Conservation (phyloP, 139 green algal genomes). For the Volvox reticuliferus region DNA sequence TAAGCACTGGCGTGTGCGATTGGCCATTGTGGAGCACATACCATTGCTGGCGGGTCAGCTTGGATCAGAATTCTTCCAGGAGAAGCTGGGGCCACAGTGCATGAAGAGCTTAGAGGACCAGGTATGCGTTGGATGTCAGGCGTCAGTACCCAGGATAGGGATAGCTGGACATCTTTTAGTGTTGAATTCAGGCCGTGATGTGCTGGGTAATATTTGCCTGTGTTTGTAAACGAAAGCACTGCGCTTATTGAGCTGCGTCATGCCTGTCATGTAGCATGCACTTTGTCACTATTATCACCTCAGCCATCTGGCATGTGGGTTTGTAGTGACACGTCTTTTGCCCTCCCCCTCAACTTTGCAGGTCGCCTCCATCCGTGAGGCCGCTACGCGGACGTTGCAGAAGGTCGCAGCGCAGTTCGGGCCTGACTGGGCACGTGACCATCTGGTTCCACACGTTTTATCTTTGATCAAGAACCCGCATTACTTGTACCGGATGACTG, state of each 20-base stretch:
- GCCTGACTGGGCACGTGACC: constrained; percentile 89
- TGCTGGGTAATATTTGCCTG: not conserved
- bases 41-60: constrained; percentile 96
- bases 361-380: constrained; percentile 91
- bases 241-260: too few relatives aligned
- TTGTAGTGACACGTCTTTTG: too few relatives aligned
- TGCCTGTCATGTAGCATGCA: too few relatives aligned
- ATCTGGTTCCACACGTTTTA: constrained; percentile 91
- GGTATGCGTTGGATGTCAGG: constrained; percentile 49
- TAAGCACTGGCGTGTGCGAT: constrained; percentile 97
- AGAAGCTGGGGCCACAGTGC: constrained; percentile 95
- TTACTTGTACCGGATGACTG: constrained; percentile 98
- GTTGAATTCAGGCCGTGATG: not conserved
- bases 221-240: not conserved
- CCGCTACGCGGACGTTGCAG: constrained; percentile 89
- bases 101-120: constrained; percentile 96
- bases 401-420: constrained; percentile 95
- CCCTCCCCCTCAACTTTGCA: constrained; percentile 34
- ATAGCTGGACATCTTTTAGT: not conserved
- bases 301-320: too few relatives aligned
- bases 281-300: too few relatives aligned
- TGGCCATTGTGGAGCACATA: constrained; percentile 99
- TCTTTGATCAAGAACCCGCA: constrained; percentile 76
- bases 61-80: constrained; percentile 84
- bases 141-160: not conserved